A percentile compares a stretch with the other conserved stretches of the same genome.
phyloP scores from a whole-genome alignment of 2,329 filamentous ascomycete genomes.

The Septoria petroselini region DNA sequence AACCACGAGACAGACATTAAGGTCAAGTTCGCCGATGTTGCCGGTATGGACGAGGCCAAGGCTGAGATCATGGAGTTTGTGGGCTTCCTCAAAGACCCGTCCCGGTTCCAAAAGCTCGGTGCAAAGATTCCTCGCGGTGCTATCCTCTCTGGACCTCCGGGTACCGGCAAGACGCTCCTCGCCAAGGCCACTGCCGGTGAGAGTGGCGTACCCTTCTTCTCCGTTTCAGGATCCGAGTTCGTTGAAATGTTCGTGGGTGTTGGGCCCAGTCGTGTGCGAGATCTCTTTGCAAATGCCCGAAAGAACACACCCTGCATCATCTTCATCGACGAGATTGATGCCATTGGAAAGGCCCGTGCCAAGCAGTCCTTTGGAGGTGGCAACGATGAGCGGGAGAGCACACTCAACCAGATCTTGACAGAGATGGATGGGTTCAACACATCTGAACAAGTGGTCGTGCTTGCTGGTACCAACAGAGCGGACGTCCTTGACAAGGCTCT shows the following conservation, averaged over 20 bases:
- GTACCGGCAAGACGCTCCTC: conserved; percentile 95
- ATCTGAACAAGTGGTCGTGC: conserved; percentile 88
- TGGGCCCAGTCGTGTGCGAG: conserved; percentile 88
- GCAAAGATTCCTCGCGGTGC: conserved; percentile 97
- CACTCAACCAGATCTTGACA: conserved; percentile 95
- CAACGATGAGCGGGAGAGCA: conserved; percentile 95
- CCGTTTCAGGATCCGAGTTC: conserved; percentile 96
- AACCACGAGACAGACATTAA: conserved; percentile 96
- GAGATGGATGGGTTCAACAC: conserved; percentile 99
- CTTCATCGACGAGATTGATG: conserved; percentile 99
- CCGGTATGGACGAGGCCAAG: conserved; percentile 98
- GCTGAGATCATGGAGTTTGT: conserved; percentile 99
- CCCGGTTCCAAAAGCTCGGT: conserved; percentile 86
- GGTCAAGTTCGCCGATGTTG: conserved; percentile 94
- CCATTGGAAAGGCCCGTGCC: conserved; percentile 84
- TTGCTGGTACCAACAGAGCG: conserved; percentile 93
- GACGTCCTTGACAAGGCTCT: conserved; percentile 93
- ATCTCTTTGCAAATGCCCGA: conserved; percentile 88
- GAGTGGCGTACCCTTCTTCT: conserved; percentile 96
- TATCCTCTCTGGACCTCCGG: conserved; percentile 93
- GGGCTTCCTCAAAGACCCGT: conserved; percentile 90
- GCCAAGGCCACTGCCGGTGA: conserved; percentile 97
- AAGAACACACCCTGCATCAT: conserved; percentile 98
- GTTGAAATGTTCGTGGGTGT: conserved; percentile 99
- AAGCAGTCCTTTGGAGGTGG: conserved; percentile 83